Base-by-base conservation (phyloP, 2,329 filamentous ascomycete genomes). In the Penicillium glabrum region DNA sequence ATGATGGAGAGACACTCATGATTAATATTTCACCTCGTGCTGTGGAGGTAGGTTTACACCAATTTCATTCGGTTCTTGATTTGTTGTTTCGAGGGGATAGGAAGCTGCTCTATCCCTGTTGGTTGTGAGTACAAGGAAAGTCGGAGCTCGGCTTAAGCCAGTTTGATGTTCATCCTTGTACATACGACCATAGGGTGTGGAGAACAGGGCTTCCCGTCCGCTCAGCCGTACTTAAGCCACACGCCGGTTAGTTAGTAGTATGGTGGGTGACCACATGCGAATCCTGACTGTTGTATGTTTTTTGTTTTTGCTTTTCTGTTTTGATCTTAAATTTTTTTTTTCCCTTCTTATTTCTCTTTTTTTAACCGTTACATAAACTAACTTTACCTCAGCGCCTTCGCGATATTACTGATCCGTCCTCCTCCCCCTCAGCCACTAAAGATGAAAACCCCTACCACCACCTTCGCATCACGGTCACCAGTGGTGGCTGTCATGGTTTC, bases 401-500 rank as follows among this genome's bases (percentile, higher is more conserved):
- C 56, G 83, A 91, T 63, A 96, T 95, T 61, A 92, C 91, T 73
- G 61, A 73, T 64, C 58, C 80, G 59, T 57, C 81, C 75, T 65
- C 72, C 14, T 70, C 72, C 6, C 71, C 71, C 3, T 68, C 71
- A 3, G 63, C 73, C 5, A 69, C 67, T 8, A 72, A 59, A 48
- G 69, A 75, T 55, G 72, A 74, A 57, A 96, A 96, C 72, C 90
- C 91, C 2, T 82, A 89, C 68, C 85, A 96, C 31, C 90, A 92
- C 24, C 83, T 99, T n/a, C 90, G 93, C 51, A 90, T 99, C 63
- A 88, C 90, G 59, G 93, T 99, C 57, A 92, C 96, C 70, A 91
- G 89, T 55, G 95, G 95, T 61, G 95, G 95, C 54, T 99, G 95
- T 74, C 95, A 99, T 76, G 95, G 95, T 49, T 99, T 99, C 75